These are phyloP conservation scores for Haplographium delicatum DNA, from an alignment of 495 filamentous ascomycete species.

Conservation along the genomic window DNA sequence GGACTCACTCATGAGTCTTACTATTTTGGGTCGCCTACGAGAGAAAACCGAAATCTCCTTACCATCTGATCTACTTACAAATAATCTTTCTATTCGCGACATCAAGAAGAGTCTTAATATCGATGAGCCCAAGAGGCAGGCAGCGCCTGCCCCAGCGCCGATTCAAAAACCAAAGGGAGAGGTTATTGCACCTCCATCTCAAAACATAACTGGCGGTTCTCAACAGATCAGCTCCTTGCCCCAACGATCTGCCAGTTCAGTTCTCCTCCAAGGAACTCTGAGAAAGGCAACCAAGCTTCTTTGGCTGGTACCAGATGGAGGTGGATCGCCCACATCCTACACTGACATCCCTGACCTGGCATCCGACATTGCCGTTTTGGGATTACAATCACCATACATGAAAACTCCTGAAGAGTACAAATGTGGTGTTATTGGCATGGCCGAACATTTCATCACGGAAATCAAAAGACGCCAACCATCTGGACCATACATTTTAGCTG, in stretches of 20 bases:
- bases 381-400: constrained; percentile 61
- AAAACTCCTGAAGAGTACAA: constrained; percentile 50
- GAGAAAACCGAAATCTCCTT: constrained; percentile 52
- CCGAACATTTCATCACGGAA: constrained; percentile 50
- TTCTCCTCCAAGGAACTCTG: constrained; percentile 60
- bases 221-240: not conserved
- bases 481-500: constrained; percentile 65
- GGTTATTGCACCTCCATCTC: not conserved
- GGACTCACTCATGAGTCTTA: constrained; percentile 55
- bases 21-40: constrained; percentile 48
- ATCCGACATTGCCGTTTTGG: constrained; percentile 49
- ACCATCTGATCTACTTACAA: constrained; percentile 39
- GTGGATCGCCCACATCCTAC: constrained; percentile 64
- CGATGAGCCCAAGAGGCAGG: constrained; percentile 15
- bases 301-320: constrained; percentile 73
- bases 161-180: constrained; percentile 8
- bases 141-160: constrained; percentile 31
- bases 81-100: constrained; percentile 34
- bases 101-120: constrained; percentile 8
- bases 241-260: constrained; percentile 32
- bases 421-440: constrained; percentile 48
- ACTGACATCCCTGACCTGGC: constrained; percentile 38
- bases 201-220: not conserved
- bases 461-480: constrained; percentile 56
- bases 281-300: constrained; percentile 56